phyloP scores from a whole-genome alignment of 1,284 basidiomycete species.

The Xanthoconium separans region DNA sequence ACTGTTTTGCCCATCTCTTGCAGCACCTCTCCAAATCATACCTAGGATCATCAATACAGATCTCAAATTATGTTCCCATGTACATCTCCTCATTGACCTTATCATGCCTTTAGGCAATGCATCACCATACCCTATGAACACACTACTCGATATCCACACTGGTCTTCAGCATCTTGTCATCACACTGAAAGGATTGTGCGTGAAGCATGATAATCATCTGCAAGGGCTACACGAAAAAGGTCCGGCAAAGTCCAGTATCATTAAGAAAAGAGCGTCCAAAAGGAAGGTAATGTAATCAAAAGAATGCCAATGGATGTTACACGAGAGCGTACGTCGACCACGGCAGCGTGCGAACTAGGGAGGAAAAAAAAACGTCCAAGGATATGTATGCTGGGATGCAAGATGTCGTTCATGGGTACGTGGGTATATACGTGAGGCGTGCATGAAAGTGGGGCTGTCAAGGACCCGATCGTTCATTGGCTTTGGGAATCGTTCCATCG shows the following conservation, averaged over 20 bases:
- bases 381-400: not conserved
- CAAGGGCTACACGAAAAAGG: constrained; percentile 1
- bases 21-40: too few species aligned
- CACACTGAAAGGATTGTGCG: too few species aligned
- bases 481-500: constrained; percentile 10
- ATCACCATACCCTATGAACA: too few species aligned
- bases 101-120: too few species aligned
- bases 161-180: too few species aligned
- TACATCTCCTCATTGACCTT: too few species aligned
- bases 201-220: not conserved
- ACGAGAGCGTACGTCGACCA: constrained; percentile 4
- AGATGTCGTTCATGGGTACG: not conserved
- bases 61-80: too few species aligned
- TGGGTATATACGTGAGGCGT: constrained; percentile 8
- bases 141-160: too few species aligned
- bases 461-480: constrained; percentile 2
- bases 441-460: not conserved
- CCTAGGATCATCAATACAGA: too few species aligned
- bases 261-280: not conserved
- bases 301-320: constrained; percentile 7
- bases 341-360: not conserved
- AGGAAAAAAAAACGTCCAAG: not conserved
- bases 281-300: constrained; percentile 6
- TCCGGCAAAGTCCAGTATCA: constrained; percentile 5
- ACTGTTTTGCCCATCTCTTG: too few species aligned